A percentile compares a stretch with the other conserved stretches of the same genome.
phyloP scores from a whole-genome alignment of 2,329 filamentous ascomycete genomes.

The Ophioceras dolichostomum region DNA sequence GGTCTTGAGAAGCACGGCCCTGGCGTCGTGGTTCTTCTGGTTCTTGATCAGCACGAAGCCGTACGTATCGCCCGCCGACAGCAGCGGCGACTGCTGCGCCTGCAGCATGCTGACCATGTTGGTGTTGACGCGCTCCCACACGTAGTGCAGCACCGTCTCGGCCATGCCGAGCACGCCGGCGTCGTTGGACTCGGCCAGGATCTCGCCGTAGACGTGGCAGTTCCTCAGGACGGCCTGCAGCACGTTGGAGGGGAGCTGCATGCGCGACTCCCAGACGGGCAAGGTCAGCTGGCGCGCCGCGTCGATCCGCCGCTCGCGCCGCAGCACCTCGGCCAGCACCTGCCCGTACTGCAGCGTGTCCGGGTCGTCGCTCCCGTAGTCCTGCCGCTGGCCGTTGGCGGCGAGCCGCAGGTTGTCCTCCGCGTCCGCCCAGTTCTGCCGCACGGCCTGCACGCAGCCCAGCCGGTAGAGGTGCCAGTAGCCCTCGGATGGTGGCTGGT shows the following conservation, averaged over 20 bases:
- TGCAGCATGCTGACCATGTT: slow-evolving; percentile 1
- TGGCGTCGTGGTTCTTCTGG: slow-evolving; percentile 1
- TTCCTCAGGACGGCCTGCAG: slow-evolving; percentile 3
- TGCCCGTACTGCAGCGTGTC: slow-evolving; percentile 4
- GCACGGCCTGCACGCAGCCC: slow-evolving; percentile 4
- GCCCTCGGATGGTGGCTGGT: slow-evolving; percentile 1
- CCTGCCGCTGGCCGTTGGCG: not conserved
- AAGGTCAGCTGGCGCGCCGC: slow-evolving; percentile 1
- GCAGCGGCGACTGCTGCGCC: not conserved
- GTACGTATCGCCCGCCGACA: slow-evolving; percentile 3
- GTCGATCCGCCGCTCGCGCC: not conserved
- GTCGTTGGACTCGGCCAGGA: slow-evolving; percentile 2
- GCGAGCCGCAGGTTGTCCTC: slow-evolving; percentile 2
- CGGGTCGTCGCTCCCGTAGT: slow-evolving; percentile 2
- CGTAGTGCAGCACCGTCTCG: slow-evolving; percentile 2
- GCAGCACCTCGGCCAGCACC: slow-evolving; percentile 4
- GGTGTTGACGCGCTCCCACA: slow-evolving; percentile 2
- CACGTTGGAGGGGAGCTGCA: not conserved
- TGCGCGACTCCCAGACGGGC: not conserved
- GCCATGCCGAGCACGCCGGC: slow-evolving; percentile 1
- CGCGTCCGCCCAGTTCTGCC: slow-evolving; percentile 1
- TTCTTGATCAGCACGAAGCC: slow-evolving; percentile 3
- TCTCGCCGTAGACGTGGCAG: slow-evolving; percentile 4
- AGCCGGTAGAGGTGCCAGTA: slow-evolving; percentile 4
- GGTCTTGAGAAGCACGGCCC: slow-evolving; percentile 1